phyloP scores from a whole-genome alignment of 202 grass and related monocot species.

The Cymbopogon flexuosus region DNA sequence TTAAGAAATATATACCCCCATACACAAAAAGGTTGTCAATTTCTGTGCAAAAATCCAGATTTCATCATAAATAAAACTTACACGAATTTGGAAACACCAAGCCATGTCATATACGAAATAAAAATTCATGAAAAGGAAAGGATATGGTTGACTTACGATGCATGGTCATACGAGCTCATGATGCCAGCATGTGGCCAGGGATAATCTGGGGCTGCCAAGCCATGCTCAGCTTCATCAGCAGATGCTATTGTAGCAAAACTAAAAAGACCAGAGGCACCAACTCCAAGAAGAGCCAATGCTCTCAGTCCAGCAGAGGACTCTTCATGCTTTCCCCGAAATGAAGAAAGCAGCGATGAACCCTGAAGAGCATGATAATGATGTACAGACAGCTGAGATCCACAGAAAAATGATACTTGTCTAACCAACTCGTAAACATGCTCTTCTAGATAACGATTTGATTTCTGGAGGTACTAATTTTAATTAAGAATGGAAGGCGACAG shows the following conservation, averaged over 20 bases:
- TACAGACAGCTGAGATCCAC: not conserved
- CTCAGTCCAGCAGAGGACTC: constrained; percentile 56
- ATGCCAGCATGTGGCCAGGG: constrained; percentile 96
- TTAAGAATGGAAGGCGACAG: not conserved
- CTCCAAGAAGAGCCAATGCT: constrained; percentile 73
- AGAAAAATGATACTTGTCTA: not conserved
- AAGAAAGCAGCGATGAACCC: constrained; percentile 48
- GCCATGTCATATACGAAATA: not conserved
- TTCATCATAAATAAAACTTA: not conserved
- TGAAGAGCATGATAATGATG: constrained; percentile 12
- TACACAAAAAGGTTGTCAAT: not conserved
- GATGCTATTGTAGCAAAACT: constrained; percentile 68
- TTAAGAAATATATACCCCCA: not conserved
- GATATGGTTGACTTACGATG: constrained; percentile 64
- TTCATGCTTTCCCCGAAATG: constrained; percentile 57
- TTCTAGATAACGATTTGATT: not conserved
- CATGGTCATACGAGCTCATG: constrained; percentile 88
- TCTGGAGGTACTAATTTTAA: not conserved
- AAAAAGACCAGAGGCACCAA: constrained; percentile 63
- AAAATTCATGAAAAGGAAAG: not conserved
- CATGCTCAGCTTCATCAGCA: constrained; percentile 96
- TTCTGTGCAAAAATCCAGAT: not conserved
- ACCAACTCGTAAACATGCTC: not conserved
- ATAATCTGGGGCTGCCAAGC: constrained; percentile 56
- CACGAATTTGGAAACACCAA: not conserved